Conservation (phyloP, 2,329 filamentous ascomycete species). For the Hymenotorrendiella dingleyae region DNA sequence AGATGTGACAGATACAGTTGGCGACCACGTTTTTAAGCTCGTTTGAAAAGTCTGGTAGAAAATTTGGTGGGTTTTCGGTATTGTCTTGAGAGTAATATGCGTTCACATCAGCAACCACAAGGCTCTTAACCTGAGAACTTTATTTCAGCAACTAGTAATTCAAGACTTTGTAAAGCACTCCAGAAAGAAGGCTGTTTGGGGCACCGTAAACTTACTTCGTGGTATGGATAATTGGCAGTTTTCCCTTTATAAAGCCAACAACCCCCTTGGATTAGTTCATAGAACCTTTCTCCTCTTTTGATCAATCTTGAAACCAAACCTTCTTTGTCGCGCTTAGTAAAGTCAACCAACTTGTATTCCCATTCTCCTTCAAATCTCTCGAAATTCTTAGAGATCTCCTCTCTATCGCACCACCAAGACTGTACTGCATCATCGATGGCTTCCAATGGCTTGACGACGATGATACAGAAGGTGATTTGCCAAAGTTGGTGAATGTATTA, state of each 20-base stretch:
- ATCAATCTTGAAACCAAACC: background rate
- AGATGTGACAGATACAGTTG: background rate
- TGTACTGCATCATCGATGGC: background rate
- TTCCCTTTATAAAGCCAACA: slow-evolving; percentile 9
- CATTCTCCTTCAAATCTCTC: background rate
- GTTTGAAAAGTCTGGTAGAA: no score
- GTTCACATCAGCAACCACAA: slow-evolving; percentile 8
- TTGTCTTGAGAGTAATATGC: slow-evolving; percentile 5
- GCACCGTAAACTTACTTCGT: background rate
- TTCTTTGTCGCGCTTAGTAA: background rate
- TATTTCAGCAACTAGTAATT: background rate
- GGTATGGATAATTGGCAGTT: slow-evolving; percentile 1
- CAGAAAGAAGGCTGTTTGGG: background rate
- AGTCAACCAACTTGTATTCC: background rate
- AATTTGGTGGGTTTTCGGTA: no score
- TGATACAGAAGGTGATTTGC: background rate
- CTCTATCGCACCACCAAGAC: background rate
- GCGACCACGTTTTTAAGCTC: background rate
- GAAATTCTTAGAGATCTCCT: background rate
- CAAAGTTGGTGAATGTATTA: background rate
- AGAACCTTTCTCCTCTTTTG: slow-evolving; percentile 4
- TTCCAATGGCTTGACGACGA: background rate
- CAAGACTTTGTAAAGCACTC: background rate
- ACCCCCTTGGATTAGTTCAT: slow-evolving; percentile 1
- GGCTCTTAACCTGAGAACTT: slow-evolving; percentile 1